Evolutionary conservation across 2,329 filamentous ascomycete species (phyloP).

Genomic region (Plenodomus tracheiphilus): DNA sequence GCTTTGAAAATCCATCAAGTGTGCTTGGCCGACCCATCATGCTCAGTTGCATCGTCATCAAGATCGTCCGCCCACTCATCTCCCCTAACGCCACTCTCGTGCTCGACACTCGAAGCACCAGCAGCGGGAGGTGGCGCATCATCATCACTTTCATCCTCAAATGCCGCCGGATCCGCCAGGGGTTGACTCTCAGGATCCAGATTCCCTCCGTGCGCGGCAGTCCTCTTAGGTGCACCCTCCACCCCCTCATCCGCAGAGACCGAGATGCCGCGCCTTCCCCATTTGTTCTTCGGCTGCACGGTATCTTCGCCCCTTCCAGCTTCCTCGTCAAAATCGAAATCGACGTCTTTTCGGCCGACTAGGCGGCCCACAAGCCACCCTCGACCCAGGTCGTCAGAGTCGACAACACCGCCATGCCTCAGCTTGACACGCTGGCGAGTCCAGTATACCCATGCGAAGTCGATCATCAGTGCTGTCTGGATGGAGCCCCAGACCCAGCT

Average conservation of each 20-base stretch:
- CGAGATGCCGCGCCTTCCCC: constrained; percentile 62
- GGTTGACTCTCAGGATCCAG: constrained; percentile 41
- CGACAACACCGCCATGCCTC: constrained; percentile 81
- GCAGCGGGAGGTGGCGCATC: constrained; percentile 34
- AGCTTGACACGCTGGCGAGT: constrained; percentile 92
- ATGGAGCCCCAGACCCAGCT: constrained; percentile 84
- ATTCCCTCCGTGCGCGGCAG: constrained; percentile 13
- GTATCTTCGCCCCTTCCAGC: constrained; percentile 45
- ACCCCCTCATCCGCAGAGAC: constrained; percentile 62
- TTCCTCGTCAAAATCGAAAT: constrained; percentile 60
- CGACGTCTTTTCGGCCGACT: constrained; percentile 62
- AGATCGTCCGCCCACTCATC: constrained; percentile 47
- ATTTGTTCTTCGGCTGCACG: constrained; percentile 48
- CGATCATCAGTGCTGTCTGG: constrained; percentile 86
- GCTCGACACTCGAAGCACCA: constrained; percentile 12
- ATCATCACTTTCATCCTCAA: constrained; percentile 52
- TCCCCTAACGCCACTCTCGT: constrained; percentile 40
- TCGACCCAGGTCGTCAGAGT: constrained; percentile 82
- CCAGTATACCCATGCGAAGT: constrained; percentile 98
- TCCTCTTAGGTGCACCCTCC: constrained; percentile 35
- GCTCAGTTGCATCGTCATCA: constrained; percentile 40
- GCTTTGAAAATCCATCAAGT: background rate
- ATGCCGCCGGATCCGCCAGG: constrained; percentile 51
- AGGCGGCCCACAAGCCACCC: constrained; percentile 83
- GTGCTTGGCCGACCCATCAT: constrained; percentile 22